Evolutionary conservation across 345 rosid genomes (phyloP), one percentile per base, ranked within the genome.

Genomic region (Psidium friedrichsthalianum): DNA sequence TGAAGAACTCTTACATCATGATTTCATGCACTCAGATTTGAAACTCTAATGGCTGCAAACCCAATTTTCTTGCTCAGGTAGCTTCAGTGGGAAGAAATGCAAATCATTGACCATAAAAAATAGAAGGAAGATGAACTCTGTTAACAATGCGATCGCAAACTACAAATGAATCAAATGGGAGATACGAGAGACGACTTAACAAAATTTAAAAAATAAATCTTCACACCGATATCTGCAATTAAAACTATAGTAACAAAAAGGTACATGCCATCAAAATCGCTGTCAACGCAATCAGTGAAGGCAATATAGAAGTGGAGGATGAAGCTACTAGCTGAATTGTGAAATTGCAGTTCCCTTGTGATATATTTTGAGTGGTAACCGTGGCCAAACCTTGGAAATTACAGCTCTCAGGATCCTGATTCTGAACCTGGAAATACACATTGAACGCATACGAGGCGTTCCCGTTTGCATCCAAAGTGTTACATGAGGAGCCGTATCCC

Each of bases 401-500:
- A 85, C 93, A 91, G 87, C 92, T 92, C 87, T 86, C 42, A 12
- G 87, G 86, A 15, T 90, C 84, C 89, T 91, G 95, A 58, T 90
- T 91, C 51, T 91, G 90, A 8, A 88, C 89, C 87, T 93, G 93
- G 82, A 86, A 91, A 86, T 88, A 93, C 91, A 86, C 87, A 27
- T 93, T 93, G 90, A 93, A 93, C 7, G 95, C 95, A 78, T 90
- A 91, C 0, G 95, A 93, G 13, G 90, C 95, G 82, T 90, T 91
- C 51, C 92, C 95, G 11, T 86, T 84, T 0, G 90, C 84, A 27
- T 89, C 90, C 87, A 93, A 57, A 49, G 82, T 76, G 57, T 90
- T 90, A 59, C 94, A 93, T 1, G 93, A 90, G 3, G 93, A 90
- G 51, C 93, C 94, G 24, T 88, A 90, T 18, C 90, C 92, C 21